A percentile compares a stretch with the other conserved stretches of the same genome.
Evolutionary conservation across 106 monocot genomes (phyloP).

Genomic region (Platanthera zijinensis): DNA sequence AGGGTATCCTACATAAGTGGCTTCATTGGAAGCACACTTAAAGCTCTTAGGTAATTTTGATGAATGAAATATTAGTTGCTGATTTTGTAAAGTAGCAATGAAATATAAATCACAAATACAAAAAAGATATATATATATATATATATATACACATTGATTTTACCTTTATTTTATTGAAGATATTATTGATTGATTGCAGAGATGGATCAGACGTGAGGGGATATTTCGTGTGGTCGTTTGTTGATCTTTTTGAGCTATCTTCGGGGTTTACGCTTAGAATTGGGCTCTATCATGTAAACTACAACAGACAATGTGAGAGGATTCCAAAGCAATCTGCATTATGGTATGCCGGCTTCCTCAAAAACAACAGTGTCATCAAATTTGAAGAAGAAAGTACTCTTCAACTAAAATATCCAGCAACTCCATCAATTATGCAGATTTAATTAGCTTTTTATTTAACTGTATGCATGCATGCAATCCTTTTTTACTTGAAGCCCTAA

Average conservation of each 20-base stretch:
- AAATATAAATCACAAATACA: too few relatives aligned
- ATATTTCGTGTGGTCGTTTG: slow-evolving; percentile 13
- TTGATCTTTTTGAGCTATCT: slow-evolving; percentile 22
- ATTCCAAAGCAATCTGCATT: slow-evolving; percentile 30
- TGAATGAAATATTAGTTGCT: too few relatives aligned
- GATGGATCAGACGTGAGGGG: slow-evolving; percentile 35
- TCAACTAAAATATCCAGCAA: too few relatives aligned
- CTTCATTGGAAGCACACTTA: slow-evolving; percentile 4
- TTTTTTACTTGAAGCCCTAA: too few relatives aligned
- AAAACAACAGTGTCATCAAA: not conserved
- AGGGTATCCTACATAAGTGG: not conserved
- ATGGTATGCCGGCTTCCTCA: slow-evolving; percentile 42
- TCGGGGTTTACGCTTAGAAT: slow-evolving; percentile 12
- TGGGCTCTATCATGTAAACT: slow-evolving; percentile 37
- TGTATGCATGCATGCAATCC: too few relatives aligned
- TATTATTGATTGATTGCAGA: slow-evolving; percentile 7
- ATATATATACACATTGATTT: too few relatives aligned
- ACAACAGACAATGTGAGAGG: slow-evolving; percentile 18
- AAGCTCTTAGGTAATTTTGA: slow-evolving; percentile 9
- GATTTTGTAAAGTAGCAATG: too few relatives aligned
- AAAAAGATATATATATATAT: too few relatives aligned
- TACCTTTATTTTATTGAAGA: not conserved
- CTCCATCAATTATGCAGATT: too few relatives aligned
- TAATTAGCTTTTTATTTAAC: too few relatives aligned
- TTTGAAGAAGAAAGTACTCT: too few relatives aligned